Evolutionary conservation across 495 filamentous ascomycete species (phyloP).

Genomic region (Xylaria curta): DNA sequence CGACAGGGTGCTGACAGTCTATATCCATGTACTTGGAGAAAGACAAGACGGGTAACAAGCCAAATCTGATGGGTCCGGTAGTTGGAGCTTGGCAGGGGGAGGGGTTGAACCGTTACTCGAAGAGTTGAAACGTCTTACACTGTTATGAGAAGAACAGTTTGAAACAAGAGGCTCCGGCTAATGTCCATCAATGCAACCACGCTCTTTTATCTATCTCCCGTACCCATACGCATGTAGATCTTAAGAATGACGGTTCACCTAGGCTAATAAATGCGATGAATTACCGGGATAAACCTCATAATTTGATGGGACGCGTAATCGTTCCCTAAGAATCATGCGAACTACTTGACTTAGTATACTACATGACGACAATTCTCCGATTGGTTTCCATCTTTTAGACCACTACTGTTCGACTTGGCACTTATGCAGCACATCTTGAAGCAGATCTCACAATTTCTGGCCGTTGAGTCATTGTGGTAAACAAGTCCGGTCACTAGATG

Average conservation of each 20-base stretch:
- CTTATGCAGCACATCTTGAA: not conserved
- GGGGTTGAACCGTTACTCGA: not conserved
- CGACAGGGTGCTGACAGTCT: not conserved
- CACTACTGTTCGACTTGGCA: not conserved
- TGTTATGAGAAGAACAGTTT: not conserved
- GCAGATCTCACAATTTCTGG: not conserved
- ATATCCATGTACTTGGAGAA: not conserved
- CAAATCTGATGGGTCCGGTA: not conserved
- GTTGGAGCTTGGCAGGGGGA: conserved; percentile 7
- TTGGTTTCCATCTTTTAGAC: not conserved
- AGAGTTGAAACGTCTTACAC: not conserved
- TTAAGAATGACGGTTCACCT: not conserved
- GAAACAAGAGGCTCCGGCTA: not conserved
- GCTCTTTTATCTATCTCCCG: not conserved
- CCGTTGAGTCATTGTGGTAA: not conserved
- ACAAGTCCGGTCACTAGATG: not conserved
- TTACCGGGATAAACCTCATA: not conserved
- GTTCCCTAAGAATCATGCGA: conserved; percentile 12
- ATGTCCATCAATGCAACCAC: not conserved
- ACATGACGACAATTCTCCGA: not conserved
- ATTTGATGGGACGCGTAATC: conserved; percentile 8
- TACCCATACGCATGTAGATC: conserved; percentile 12
- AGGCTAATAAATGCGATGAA: not conserved
- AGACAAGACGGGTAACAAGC: not conserved
- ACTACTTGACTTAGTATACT: not conserved